A percentile compares a stretch with the other conserved stretches of the same genome.
phyloP scores from a whole-genome alignment of 305 asterid genomes.

The Salvia sclarea region DNA sequence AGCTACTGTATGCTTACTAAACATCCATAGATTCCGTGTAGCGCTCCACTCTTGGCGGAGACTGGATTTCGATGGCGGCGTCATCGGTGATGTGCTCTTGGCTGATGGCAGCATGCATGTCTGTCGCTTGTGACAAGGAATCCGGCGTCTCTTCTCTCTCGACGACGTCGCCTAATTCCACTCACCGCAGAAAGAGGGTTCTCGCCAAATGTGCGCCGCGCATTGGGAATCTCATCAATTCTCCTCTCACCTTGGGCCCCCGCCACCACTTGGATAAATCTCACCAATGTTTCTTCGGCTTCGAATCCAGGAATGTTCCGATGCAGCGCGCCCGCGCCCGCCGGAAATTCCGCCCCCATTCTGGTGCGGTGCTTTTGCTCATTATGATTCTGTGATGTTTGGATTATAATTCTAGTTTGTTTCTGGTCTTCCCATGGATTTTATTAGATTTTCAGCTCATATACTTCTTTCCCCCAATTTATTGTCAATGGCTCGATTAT shows the following conservation, averaged over 20 bases:
- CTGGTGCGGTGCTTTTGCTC: slow-evolving; percentile 42
- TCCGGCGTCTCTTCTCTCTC: slow-evolving; percentile 37
- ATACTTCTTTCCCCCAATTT: slow-evolving; percentile 2
- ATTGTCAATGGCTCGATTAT: not conserved
- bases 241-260: slow-evolving; percentile 50
- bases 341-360: slow-evolving; percentile 40
- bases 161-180: slow-evolving; percentile 36
- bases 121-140: slow-evolving; percentile 49
- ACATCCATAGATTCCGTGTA: slow-evolving; percentile 8
- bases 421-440: not conserved
- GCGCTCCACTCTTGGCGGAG: slow-evolving; percentile 19
- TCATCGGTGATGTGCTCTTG: slow-evolving; percentile 56
- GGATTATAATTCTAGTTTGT: not conserved
- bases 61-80: slow-evolving; percentile 44
- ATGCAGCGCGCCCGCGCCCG: slow-evolving; percentile 41
- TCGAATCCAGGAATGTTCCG: slow-evolving; percentile 46
- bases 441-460: not conserved
- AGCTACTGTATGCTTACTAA: not conserved
- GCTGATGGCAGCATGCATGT: slow-evolving; percentile 85
- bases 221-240: slow-evolving; percentile 43
- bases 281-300: slow-evolving; percentile 38
- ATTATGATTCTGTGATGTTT: slow-evolving; percentile 9
- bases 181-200: slow-evolving; percentile 46
- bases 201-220: slow-evolving; percentile 37
- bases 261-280: slow-evolving; percentile 40